Evolutionary conservation across 139 green algal species (phyloP), one percentile per base, ranked within the genome.

Genomic region (Astrephomene gubernaculifera): DNA sequence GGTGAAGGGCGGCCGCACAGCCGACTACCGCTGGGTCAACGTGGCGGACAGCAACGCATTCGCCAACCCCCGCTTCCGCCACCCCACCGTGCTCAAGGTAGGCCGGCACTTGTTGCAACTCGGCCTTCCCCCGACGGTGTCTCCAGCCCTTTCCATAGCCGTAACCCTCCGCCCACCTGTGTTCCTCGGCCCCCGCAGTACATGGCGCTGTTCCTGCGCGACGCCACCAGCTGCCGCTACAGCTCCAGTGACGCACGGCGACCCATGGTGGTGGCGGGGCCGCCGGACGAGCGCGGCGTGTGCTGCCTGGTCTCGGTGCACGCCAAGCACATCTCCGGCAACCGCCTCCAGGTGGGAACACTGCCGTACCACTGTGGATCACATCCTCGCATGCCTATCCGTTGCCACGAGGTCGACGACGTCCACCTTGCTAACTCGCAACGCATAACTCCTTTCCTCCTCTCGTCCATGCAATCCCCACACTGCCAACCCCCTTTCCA

Each of bases 231-330:
- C 79, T 61, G 53, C 65, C 79, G 79, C 49, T 78, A 68, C 65
- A 72, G 39, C 65, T 43, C 57, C 35, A 54, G 25, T 33, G 64
- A 76, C 44, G 65, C 64, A 27, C 79, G 79, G 33, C 45, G 65
- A 9, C 79, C 79, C 45, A 74, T 90, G 81, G 74, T 90, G 43
- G 64, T 90, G 29, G 82, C 86, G 35, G 87, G 87, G 24, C 73
- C 87, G 41, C 81, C 87, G 24, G 82, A 90, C 76, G 73, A 75
- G 70, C 45, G 29, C 35, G 82, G 72, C 44, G 5, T 78, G 31
- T 90, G 87, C 87, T 88, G 86, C 81, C 68, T 88, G 35, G 87
- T 90, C 65, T 72, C 87, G 14, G 63, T 90, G 54, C 68, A 82
- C 21, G 68, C 68, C 25, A 88, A 88, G 87, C 73, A 90, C 52